phyloP scores from a whole-genome alignment of 2,329 filamentous ascomycete species.

The Westerdykella aurantiaca region DNA sequence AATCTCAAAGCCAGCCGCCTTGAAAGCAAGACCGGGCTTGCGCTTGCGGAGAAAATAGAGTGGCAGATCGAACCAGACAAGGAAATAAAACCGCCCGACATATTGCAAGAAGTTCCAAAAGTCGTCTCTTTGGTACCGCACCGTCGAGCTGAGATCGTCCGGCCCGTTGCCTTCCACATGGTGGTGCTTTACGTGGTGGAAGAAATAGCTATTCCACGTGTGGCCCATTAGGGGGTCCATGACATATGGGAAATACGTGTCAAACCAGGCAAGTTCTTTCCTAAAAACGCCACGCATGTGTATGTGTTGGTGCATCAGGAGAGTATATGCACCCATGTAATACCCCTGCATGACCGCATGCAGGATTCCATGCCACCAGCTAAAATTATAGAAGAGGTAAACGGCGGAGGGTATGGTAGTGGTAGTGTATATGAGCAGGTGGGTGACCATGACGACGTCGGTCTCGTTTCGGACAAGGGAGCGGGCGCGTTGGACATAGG shows the following conservation, averaged over 20 bases:
- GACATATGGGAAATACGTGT: constrained; percentile 65
- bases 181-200: constrained; percentile 82
- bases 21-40: constrained; percentile 51
- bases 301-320: constrained; percentile 83
- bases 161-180: constrained; percentile 78
- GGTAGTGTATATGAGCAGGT: constrained; percentile 64
- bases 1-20: constrained; percentile 58
- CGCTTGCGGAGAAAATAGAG: constrained; percentile 64
- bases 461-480: constrained; percentile 58
- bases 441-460: constrained; percentile 73
- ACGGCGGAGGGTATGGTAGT: constrained; percentile 66
- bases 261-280: constrained; percentile 52
- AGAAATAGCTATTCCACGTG: constrained; percentile 80
- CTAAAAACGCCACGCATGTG: constrained; percentile 65
- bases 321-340: constrained; percentile 68
- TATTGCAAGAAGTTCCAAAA: constrained; percentile 63
- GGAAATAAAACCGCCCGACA: constrained; percentile 64
- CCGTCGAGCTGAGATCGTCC: constrained; percentile 67
- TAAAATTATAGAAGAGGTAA: constrained; percentile 60
- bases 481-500: constrained; percentile 55
- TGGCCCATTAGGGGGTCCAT: constrained; percentile 73
- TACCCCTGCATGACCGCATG: constrained; percentile 62
- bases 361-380: constrained; percentile 59
- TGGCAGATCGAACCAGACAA: constrained; percentile 70
- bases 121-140: constrained; percentile 69